Evolutionary conservation across 345 rosid genomes (phyloP).

Genomic region (Abelmoschus esculentus): DNA sequence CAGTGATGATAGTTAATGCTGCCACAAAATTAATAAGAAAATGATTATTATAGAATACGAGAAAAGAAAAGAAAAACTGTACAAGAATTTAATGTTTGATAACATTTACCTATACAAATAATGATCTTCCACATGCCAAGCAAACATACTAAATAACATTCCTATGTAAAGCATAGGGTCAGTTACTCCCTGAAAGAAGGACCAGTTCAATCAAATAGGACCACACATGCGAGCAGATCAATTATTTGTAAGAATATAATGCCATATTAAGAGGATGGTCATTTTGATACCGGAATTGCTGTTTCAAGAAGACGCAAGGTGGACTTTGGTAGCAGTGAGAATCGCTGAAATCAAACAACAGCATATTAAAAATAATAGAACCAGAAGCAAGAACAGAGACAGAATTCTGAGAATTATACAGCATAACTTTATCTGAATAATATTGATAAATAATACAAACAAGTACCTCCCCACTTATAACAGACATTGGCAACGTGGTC

Average conservation of each 20-base stretch:
- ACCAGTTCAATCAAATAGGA: conserved; percentile 8
- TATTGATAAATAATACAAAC: too few relatives aligned
- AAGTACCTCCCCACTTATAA: not conserved
- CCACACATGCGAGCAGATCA: conserved; percentile 3
- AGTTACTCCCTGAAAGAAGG: conserved; percentile 81
- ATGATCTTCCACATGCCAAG: conserved; percentile 99
- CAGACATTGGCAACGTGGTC: not conserved
- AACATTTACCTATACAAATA: conserved; percentile 74
- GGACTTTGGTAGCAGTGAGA: conserved; percentile 60
- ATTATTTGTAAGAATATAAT: not conserved
- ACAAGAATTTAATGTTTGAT: not conserved
- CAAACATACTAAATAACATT: conserved; percentile 97
- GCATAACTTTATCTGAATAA: not conserved
- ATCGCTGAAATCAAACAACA: not conserved
- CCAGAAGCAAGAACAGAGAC: not conserved
- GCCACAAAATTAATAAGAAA: conserved; percentile 17
- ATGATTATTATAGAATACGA: not conserved
- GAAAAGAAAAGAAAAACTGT: not conserved
- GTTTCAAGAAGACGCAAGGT: conserved; percentile 79
- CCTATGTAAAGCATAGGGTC: conserved; percentile 99
- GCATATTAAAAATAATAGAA: not conserved
- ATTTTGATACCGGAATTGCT: conserved; percentile 61
- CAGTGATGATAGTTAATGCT: conserved; percentile 98
- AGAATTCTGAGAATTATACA: not conserved
- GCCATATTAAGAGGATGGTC: not conserved